Evolutionary conservation across 2,329 filamentous ascomycete genomes (phyloP).

Genomic region (Neonectria punicea): DNA sequence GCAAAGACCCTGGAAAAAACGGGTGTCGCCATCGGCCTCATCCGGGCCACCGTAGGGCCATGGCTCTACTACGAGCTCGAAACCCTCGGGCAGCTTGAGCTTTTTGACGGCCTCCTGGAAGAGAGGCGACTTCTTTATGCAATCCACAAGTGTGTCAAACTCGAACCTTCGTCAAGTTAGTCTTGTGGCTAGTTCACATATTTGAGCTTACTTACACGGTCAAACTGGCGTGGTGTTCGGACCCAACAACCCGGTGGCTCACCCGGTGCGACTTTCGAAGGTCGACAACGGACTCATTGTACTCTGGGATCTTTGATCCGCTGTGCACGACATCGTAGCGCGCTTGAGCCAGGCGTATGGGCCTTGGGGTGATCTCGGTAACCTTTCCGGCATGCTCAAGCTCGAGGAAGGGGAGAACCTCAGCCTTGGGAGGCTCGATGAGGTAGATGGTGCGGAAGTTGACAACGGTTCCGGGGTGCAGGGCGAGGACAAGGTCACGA

Average conservation of each 20-base stretch:
- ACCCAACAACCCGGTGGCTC: constrained; percentile 41
- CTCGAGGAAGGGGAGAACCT: constrained; percentile 59
- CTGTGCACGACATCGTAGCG: constrained; percentile 51
- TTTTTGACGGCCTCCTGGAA: constrained; percentile 47
- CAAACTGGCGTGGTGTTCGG: constrained; percentile 45
- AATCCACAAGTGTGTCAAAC: constrained; percentile 49
- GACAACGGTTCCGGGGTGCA: constrained; percentile 44
- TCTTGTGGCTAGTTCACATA: background rate
- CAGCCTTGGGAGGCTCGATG: constrained; percentile 60
- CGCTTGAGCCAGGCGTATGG: constrained; percentile 54
- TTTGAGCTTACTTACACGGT: constrained; percentile 39
- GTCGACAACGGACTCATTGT: constrained; percentile 51
- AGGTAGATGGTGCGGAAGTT: constrained; percentile 63
- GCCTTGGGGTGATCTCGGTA: constrained; percentile 41
- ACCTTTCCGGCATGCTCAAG: constrained; percentile 50
- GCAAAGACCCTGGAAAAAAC: constrained; percentile 48
- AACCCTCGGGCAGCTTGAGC: constrained; percentile 43
- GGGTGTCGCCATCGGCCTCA: constrained; percentile 41
- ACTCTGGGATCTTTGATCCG: constrained; percentile 33
- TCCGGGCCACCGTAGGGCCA: constrained; percentile 49
- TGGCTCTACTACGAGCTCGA: constrained; percentile 47
- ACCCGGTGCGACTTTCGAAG: constrained; percentile 40
- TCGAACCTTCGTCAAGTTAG: constrained; percentile 39
- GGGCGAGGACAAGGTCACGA: constrained; percentile 45
- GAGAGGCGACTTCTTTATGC: constrained; percentile 41